Evolutionary conservation across 2,329 filamentous ascomycete species (phyloP).

Genomic region (Epicoccum sorghinum): DNA sequence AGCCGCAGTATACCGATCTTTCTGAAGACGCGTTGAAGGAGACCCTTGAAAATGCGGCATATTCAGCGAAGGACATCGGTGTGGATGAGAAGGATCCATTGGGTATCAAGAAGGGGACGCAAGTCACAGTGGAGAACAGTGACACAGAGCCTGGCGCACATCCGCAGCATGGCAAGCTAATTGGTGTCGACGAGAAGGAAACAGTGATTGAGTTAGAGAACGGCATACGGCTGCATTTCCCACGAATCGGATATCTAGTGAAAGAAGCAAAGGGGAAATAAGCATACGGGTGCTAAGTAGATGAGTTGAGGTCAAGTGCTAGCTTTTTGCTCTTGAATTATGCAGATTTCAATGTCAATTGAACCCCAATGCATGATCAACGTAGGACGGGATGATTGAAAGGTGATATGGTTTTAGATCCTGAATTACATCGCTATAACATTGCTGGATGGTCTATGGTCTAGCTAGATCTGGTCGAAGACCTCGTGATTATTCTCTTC

Average conservation of each 20-base stretch:
- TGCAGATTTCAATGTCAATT: too few relatives aligned
- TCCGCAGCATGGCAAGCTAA: slow-evolving; percentile 11
- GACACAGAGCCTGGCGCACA: slow-evolving; percentile 9
- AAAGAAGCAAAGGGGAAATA: slow-evolving; percentile 2
- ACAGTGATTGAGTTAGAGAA: slow-evolving; percentile 6
- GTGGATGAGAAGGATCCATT: slow-evolving; percentile 6
- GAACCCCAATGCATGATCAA: too few relatives aligned
- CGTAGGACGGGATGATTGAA: too few relatives aligned
- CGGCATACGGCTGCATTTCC: slow-evolving; percentile 10
- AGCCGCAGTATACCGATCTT: slow-evolving; percentile 1
- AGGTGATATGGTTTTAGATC: too few relatives aligned
- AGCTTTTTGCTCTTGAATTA: too few relatives aligned
- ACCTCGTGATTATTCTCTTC: too few relatives aligned
- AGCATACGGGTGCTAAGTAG: too few relatives aligned
- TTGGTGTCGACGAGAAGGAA: slow-evolving; percentile 6
- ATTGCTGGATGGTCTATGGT: too few relatives aligned
- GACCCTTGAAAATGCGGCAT: neutral
- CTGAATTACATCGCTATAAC: too few relatives aligned
- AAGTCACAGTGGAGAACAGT: slow-evolving; percentile 3
- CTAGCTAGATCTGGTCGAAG: too few relatives aligned
- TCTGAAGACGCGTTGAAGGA: neutral
- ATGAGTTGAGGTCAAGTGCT: too few relatives aligned
- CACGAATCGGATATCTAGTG: slow-evolving; percentile 7
- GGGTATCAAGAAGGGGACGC: neutral
- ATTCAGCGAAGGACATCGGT: slow-evolving; percentile 3